Evolutionary conservation across 2,329 filamentous ascomycete species (phyloP).

Genomic region (Decorospora gaudefroyi): DNA sequence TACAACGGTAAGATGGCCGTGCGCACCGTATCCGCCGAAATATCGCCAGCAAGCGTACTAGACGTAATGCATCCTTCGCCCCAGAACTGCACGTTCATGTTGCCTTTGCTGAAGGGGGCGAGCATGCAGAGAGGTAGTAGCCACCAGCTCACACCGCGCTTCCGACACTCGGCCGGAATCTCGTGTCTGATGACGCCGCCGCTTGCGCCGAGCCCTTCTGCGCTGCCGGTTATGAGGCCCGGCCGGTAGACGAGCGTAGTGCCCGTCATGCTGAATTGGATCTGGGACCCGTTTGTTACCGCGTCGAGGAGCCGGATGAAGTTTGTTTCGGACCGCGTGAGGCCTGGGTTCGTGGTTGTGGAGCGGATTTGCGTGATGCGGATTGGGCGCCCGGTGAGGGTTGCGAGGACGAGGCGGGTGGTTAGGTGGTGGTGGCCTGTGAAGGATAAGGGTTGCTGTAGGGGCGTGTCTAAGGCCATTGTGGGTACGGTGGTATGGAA

Average conservation of each 20-base stretch:
- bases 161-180: conserved; percentile 73
- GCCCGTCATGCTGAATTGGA: conserved; percentile 96
- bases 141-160: conserved; percentile 89
- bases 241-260: conserved; percentile 91
- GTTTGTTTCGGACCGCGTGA: conserved; percentile 90
- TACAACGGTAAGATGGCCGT: conserved; percentile 91
- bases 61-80: conserved; percentile 92
- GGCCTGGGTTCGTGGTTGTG: conserved; percentile 82
- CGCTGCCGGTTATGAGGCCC: conserved; percentile 85
- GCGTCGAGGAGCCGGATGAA: conserved; percentile 93
- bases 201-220: conserved; percentile 72
- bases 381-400: conserved; percentile 84
- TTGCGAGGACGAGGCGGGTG: conserved; percentile 84
- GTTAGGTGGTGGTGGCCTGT: conserved; percentile 82
- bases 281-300: conserved; percentile 90
- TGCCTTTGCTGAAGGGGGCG: conserved; percentile 89
- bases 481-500: too few relatives aligned
- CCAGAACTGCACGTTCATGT: conserved; percentile 86
- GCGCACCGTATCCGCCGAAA: conserved; percentile 90
- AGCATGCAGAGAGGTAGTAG: conserved; percentile 85
- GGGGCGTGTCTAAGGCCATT: conserved; percentile 42
- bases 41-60: conserved; percentile 79
- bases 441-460: conserved; percentile 67
- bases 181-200: conserved; percentile 79
- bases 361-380: conserved; percentile 94